Base-by-base conservation (phyloP, 805 yeast species). In the Yarrowia deformans region DNA sequence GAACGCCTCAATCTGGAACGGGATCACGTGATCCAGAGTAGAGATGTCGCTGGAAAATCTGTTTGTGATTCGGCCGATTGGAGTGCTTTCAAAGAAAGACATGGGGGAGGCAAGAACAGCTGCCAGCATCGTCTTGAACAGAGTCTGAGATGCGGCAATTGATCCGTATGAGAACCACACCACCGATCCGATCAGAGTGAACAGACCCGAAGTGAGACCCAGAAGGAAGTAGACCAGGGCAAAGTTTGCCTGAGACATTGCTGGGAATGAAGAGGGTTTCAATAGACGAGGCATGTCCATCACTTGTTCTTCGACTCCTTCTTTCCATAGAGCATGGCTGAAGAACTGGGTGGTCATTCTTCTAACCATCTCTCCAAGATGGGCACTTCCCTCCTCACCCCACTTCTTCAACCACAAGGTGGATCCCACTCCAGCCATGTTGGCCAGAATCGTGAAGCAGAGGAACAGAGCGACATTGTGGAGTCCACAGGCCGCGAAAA, bases 81-180 rank as follows among this genome's bases (percentile, higher is more conserved):
- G 98, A 0, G 97, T 93, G 0, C 97, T 91, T 79, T 93, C 98
- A 75, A 93, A 93, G 76, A 93, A 93, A 42, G 90, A 84, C 97
- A 93, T 93, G 70, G 98, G 98, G 0, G 97, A 94, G 71, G 92
- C 84, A 70, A 93, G 79, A 6, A 93, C 95, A 55, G 85, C 77
- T 13, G 77, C 78, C 5, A 92, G 86, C 97, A 93, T 93, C 16
- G 79, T 79, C 70, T 87, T 85, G 78, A 93, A 97, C 70, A 92
- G 81, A 12, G n/a, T 52, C 39, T 66, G 64, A 3, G 76, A 69
- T 1, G 75, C 76, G 2, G 63, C 45, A 18, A 75, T 52, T 7
- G 74, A 73, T 40, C 75, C 72, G 12, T 45, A 58, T 13, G 73
- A 69, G 91, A 93, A 89, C 76, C 89, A 83, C 69, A 87, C 81